Evolutionary conservation across 768 basidiomycete species (phyloP).

Genomic region (Boletus sp.): DNA sequence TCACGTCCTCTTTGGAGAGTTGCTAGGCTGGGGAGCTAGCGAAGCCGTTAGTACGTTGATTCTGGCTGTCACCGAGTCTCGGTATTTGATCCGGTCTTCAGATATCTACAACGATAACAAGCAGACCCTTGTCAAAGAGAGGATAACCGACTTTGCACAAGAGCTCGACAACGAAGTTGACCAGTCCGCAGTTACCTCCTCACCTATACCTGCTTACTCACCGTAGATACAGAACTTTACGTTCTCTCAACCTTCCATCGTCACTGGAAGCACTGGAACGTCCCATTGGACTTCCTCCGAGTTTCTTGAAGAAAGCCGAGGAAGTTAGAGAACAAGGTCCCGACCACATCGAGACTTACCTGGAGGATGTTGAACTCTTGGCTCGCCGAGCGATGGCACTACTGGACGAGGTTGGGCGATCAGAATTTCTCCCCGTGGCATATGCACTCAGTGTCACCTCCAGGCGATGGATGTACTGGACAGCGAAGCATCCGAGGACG

Average conservation of each 20-base stretch:
- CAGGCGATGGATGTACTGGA: conserved; percentile 92
- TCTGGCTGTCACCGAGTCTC: background rate
- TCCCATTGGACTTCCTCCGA: conserved; percentile 85
- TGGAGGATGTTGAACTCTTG: conserved; percentile 72
- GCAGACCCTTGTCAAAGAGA: conserved; percentile 64
- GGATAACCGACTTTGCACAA: conserved; percentile 58
- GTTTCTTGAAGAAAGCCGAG: conserved; percentile 80
- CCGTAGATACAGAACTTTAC: conserved; percentile 51
- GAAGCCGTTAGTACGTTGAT: conserved; percentile 75
- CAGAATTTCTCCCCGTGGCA: background rate
- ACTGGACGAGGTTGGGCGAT: conserved; percentile 66
- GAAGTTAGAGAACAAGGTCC: conserved; percentile 84
- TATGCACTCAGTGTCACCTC: background rate
- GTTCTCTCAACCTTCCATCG: conserved; percentile 75
- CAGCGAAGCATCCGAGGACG: conserved; percentile 84
- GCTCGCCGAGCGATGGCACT: conserved; percentile 58
- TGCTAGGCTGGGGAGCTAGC: conserved; percentile 85
- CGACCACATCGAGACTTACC: conserved; percentile 61
- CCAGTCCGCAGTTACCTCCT: conserved; percentile 43
- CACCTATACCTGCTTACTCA: conserved; percentile 3
- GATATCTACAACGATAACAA: conserved; percentile 88
- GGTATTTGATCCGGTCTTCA: conserved; percentile 23
- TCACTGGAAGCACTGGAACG: conserved; percentile 85
- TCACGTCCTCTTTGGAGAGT: conserved; percentile 64
- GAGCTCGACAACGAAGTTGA: conserved; percentile 61